Base-by-base conservation (phyloP, 225 moss, liverwort and hornwort species). In the Asterella californica region DNA sequence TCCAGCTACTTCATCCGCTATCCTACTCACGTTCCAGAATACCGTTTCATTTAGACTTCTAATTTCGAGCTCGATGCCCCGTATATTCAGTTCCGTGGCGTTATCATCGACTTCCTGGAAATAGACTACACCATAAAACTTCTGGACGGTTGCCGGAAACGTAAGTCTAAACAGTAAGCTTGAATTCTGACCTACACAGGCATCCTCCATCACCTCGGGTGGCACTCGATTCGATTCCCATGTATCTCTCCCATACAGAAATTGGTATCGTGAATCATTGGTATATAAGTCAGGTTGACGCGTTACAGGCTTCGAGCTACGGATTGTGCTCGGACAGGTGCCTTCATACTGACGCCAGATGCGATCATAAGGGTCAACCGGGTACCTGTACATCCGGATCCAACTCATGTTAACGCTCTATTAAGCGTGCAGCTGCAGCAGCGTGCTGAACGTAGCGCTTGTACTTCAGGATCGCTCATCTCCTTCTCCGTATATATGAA, bases 291-390 rank as follows among this genome's bases (percentile, higher is more conserved):
- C 42, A 21, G 12, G 18, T 72, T 45, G 71, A 19, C 15, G 71
- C 9, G 38, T 6, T 19, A 72, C 47, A 52, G 52, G 52, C 38
- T 18, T 72, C 45, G 71, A 47, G 45, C 71, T 47, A 1, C 1
- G 1, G 38, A 47, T 3, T 24, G 45, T 46, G 21, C 0, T 12
- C 6, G 67, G 67, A 67, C 67, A 67, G 30, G 0, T 30, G 52
- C 24, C 25, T 15, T 6, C 11, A 10, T 74, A 53, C 29, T 49
- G 29, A 52, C 4, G 9, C 80, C 80, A 80, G 38, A 74, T 49
- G 15, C 80, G 67, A 45, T 80, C 80, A 38, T 80, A 80, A 25
- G 0, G 34, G 50, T 80, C 80, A 52, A 63, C 80, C 0, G 74
- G 80, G 61, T 61, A 80, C 69, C 80, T 80, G 74, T n/a, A 70